Conservation (phyloP, 2,329 filamentous ascomycete genomes). For the Albifimbria verrucaria region DNA sequence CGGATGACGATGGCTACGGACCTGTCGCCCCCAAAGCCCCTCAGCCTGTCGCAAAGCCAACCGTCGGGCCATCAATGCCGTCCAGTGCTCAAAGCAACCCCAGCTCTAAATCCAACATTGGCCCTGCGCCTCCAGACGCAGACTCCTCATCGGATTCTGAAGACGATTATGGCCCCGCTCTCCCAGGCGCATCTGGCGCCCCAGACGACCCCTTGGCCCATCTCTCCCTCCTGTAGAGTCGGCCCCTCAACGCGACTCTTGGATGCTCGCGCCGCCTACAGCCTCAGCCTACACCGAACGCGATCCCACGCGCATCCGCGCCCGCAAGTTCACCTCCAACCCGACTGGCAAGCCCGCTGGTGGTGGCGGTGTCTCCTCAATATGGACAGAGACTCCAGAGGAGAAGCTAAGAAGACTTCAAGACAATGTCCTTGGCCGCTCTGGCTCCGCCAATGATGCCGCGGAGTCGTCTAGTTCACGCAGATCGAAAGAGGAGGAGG, state of each 20-base stretch:
- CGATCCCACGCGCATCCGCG: conserved; percentile 80
- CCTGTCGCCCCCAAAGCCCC: conserved; percentile 30
- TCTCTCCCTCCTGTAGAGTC: conserved; percentile 30
- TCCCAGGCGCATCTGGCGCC: conserved; percentile 47
- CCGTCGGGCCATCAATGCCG: conserved; percentile 35
- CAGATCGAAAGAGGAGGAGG: conserved; percentile 55
- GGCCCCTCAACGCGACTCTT: conserved; percentile 71
- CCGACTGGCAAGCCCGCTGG: conserved; percentile 20
- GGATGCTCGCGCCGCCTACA: conserved; percentile 73
- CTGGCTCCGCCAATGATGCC: conserved; percentile 36
- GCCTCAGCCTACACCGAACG: conserved; percentile 54
- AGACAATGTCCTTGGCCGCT: conserved; percentile 77
- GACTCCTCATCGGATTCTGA: conserved; percentile 40
- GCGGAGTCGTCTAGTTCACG: conserved; percentile 31
- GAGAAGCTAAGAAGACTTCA: conserved; percentile 78
- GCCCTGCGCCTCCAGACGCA: conserved; percentile 33
- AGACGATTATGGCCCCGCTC: conserved; percentile 58
- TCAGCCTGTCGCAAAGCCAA: conserved; percentile 17
- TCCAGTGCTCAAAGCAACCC: no score
- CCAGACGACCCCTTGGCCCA: conserved; percentile 41
- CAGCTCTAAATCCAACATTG: conserved; percentile 14
- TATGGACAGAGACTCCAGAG: conserved; percentile 91
- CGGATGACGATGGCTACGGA: conserved; percentile 28
- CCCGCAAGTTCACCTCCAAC: conserved; percentile 76
- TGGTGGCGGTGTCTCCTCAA: conserved; percentile 50